Base-by-base conservation (phyloP, 75 land plant genomes). In the Selaginella tamariscina region DNA sequence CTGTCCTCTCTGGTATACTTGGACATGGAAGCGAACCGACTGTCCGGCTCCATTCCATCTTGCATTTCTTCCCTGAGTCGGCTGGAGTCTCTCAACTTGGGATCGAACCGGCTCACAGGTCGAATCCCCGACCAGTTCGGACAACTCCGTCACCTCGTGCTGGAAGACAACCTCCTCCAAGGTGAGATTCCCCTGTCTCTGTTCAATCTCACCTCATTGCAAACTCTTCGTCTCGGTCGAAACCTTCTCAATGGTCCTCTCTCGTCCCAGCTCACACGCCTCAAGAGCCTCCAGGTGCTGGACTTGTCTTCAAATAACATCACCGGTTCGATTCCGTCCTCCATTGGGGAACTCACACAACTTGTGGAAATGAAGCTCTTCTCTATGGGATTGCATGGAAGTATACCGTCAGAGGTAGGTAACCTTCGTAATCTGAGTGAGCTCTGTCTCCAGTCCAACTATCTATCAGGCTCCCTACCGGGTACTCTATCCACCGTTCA, bases 271-370 rank as follows among this genome's bases (percentile, higher is more conserved):
- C 23, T 59, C 26, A 23, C n/a, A 23, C 24, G 8, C 8, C 18
- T n/a, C 8, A 5, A n/a, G 26, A 59, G 62, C 21, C 21, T 59
- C 5, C 62, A 59, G 62, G 62, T 59, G 62, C 26, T 59, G 62
- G 62, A 59, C 21, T 59, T 59, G 18, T 23, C 24, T 2, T n/a
- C 21, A 2, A 59, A 59, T 21, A n/a, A 59, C 21, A 59, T 59
- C 24, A 9, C 23, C 21, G 62, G 62, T 2, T 2, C 18, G 8
- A 59, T 59, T 59, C 62, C 62, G 2, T 2, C 24, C 26, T 59
- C 62, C 5, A 5, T 59, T 23, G 62, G 21, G 5, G 23, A n/a
- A 8, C 21, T 59, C n/a, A 23, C 18, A 2, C 9, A 59, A 8
- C 5, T 59, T n/a, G 26, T 59, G 2, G 62, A 59, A n/a, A 8